phyloP scores from a whole-genome alignment of 305 asterid species.

The Rubia peregrina region DNA sequence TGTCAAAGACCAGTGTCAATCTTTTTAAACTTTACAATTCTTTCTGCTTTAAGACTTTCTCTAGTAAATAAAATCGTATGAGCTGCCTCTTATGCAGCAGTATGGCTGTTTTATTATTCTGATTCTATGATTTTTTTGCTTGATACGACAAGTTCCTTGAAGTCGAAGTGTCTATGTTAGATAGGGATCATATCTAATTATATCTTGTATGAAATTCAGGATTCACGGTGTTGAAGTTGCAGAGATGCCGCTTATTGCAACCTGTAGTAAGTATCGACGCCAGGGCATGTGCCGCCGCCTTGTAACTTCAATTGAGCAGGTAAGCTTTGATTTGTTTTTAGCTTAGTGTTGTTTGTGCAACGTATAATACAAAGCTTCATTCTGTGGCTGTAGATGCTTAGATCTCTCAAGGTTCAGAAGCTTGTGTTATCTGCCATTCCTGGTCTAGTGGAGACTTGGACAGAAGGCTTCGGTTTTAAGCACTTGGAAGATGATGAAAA shows the following conservation, averaged over 20 bases:
- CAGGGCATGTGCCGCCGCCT: slow-evolving; percentile 93
- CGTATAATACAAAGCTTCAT: slow-evolving; percentile 5
- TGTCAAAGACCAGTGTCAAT: neutral
- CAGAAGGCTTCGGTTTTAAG: slow-evolving; percentile 70
- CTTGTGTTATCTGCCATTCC: slow-evolving; percentile 88
- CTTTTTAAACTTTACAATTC: neutral
- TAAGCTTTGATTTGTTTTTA: slow-evolving; percentile 19
- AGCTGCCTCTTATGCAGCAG: neutral
- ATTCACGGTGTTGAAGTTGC: slow-evolving; percentile 86
- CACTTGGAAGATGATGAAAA: slow-evolving; percentile 65
- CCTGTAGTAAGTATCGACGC: slow-evolving; percentile 86
- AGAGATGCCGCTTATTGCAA: slow-evolving; percentile 91
- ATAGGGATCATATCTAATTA: slow-evolving; percentile 12
- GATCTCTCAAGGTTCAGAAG: slow-evolving; percentile 64
- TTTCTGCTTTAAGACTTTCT: neutral
- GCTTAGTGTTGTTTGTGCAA: neutral
- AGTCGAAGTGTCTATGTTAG: neutral
- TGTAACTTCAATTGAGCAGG: slow-evolving; percentile 71
- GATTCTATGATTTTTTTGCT: neutral
- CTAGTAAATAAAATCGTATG: neutral
- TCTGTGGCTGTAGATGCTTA: slow-evolving; percentile 54
- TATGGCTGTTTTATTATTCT: neutral
- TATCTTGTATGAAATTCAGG: slow-evolving; percentile 34
- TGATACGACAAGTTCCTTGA: neutral
- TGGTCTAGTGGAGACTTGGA: slow-evolving; percentile 78